A percentile compares a stretch with the other conserved stretches of the same genome.
Evolutionary conservation across 176 grass and related monocot species (phyloP).

Genomic region (Bonia amplexicaulis): DNA sequence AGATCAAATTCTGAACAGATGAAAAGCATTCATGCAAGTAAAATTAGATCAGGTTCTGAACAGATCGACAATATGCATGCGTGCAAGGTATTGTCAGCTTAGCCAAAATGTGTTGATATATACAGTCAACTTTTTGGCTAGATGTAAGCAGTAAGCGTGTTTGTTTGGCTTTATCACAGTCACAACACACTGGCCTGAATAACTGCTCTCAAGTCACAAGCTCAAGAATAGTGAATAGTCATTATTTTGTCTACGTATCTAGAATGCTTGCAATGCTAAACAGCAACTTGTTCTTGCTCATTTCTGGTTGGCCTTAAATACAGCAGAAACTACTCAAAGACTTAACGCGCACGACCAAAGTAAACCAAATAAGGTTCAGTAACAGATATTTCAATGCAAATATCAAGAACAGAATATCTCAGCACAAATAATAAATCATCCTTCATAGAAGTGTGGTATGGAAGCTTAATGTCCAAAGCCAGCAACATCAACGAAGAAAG

Average conservation of each 20-base stretch:
- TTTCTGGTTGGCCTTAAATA: conserved; percentile 17
- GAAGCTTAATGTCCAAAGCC: background rate
- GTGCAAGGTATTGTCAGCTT: background rate
- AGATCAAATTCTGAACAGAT: no score
- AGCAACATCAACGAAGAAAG: background rate
- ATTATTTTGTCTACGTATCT: background rate
- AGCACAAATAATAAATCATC: background rate
- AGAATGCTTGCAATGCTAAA: background rate
- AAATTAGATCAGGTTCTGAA: conserved; percentile 4
- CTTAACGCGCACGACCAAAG: background rate
- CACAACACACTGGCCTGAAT: background rate
- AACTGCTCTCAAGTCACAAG: background rate
- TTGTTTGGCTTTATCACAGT: background rate
- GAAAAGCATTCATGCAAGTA: background rate
- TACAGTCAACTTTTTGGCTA: background rate
- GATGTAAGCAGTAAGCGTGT: background rate
- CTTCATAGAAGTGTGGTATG: background rate
- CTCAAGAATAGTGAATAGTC: background rate
- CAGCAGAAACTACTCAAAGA: background rate
- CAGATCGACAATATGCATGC: background rate
- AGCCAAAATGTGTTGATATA: background rate
- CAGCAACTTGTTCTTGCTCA: background rate
- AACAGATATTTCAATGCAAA: background rate
- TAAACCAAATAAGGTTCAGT: background rate
- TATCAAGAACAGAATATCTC: background rate